Conservation (phyloP, 1,284 basidiomycete genomes). For the Inonotus obliquus region DNA sequence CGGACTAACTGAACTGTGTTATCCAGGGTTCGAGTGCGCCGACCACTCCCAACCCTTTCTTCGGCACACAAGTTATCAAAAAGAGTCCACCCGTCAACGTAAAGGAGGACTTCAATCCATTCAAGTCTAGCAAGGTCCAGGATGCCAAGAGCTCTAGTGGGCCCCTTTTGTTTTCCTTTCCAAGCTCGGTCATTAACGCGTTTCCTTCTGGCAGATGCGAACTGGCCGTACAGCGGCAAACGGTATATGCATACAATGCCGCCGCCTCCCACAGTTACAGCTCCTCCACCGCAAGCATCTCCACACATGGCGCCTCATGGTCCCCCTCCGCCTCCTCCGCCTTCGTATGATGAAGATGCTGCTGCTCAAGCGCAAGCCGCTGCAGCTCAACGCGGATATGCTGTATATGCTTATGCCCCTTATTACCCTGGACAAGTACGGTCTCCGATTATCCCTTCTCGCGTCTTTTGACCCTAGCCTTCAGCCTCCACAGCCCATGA, state of each 20-base stretch:
- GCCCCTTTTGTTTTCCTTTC: slow-evolving; percentile 29
- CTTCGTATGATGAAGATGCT: slow-evolving; percentile 69
- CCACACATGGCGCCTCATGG: slow-evolving; percentile 62
- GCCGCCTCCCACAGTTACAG: slow-evolving; percentile 43
- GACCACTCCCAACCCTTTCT: slow-evolving; percentile 75
- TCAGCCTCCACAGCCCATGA: slow-evolving; percentile 52
- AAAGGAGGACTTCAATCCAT: slow-evolving; percentile 94
- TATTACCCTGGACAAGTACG: slow-evolving; percentile 68
- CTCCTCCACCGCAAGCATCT: slow-evolving; percentile 47
- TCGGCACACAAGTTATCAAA: slow-evolving; percentile 74
- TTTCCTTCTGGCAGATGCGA: slow-evolving; percentile 43
- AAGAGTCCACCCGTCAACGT: slow-evolving; percentile 69
- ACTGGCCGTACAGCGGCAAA: slow-evolving; percentile 89
- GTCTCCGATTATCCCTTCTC: slow-evolving; percentile 6
- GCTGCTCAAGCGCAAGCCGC: slow-evolving; percentile 43
- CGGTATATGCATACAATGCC: slow-evolving; percentile 79
- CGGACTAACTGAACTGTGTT: neutral
- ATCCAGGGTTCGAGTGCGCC: slow-evolving; percentile 30
- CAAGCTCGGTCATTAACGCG: neutral
- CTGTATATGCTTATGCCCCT: slow-evolving; percentile 64
- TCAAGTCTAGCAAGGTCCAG: slow-evolving; percentile 76
- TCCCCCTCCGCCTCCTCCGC: slow-evolving; percentile 62
- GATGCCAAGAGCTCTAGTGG: slow-evolving; percentile 69
- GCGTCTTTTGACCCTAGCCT: slow-evolving; percentile 12
- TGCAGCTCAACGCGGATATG: slow-evolving; percentile 49